Evolutionary conservation across 306 rosid species (phyloP).

Genomic region (Dicorynia guianensis): DNA sequence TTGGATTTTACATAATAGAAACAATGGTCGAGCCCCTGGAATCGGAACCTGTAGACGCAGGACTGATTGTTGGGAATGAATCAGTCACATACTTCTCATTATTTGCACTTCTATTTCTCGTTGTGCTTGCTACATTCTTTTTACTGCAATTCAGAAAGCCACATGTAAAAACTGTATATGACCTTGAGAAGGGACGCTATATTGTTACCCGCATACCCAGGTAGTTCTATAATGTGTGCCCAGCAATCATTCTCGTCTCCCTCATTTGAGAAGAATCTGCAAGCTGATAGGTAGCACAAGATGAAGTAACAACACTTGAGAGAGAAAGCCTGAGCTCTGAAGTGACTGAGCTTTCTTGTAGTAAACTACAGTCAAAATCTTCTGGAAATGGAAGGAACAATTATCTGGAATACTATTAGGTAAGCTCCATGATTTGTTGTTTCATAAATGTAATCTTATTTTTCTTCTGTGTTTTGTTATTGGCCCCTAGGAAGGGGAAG

Average conservation of each 20-base stretch:
- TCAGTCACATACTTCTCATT: slow-evolving; percentile 55
- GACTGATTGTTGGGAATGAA: slow-evolving; percentile 51
- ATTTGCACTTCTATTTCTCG: slow-evolving; percentile 54
- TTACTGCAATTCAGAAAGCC: slow-evolving; percentile 57
- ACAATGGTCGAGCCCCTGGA: slow-evolving; percentile 53
- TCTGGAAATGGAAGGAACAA: slow-evolving; percentile 7
- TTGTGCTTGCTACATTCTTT: slow-evolving; percentile 48
- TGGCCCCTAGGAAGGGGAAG: neutral
- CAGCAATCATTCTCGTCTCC: neutral
- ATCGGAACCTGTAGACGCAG: slow-evolving; percentile 45
- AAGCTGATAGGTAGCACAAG: slow-evolving; percentile 13
- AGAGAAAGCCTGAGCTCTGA: slow-evolving; percentile 26
- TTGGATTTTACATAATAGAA: slow-evolving; percentile 58
- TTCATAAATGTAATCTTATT: slow-evolving; percentile 16
- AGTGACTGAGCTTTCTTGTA: neutral
- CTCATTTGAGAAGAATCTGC: slow-evolving; percentile 12
- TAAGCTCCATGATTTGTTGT: neutral
- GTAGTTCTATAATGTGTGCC: slow-evolving; percentile 34
- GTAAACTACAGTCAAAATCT: slow-evolving; percentile 18
- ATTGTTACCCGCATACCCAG: slow-evolving; percentile 56
- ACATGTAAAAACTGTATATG: slow-evolving; percentile 61
- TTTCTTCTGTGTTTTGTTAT: neutral
- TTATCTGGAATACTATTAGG: slow-evolving; percentile 5
- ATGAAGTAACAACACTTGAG: slow-evolving; percentile 20
- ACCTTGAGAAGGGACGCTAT: slow-evolving; percentile 69